These are phyloP conservation scores for Fusarium armeniacum DNA, from an alignment of 2,329 filamentous ascomycete species.

Conservation along the genomic window DNA sequence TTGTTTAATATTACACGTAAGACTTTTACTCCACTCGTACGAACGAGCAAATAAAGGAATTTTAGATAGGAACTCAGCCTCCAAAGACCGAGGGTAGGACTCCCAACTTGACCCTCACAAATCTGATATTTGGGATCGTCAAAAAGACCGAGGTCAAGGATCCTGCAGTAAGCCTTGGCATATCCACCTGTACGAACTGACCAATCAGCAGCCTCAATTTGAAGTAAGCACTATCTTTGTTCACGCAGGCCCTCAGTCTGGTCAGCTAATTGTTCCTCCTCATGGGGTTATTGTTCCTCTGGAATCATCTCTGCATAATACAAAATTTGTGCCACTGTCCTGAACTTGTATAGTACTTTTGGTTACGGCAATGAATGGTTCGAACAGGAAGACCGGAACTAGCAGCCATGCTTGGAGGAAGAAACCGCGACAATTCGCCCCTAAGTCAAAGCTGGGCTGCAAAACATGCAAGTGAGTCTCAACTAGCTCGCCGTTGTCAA, in stretches of 20 bases:
- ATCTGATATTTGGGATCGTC: background rate
- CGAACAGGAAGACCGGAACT: background rate
- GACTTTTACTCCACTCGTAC: background rate
- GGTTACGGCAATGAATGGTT: background rate
- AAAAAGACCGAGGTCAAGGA: background rate
- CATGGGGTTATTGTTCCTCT: background rate
- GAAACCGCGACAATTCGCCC: background rate
- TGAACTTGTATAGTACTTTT: background rate
- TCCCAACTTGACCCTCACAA: background rate
- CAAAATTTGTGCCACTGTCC: background rate
- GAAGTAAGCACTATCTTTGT: background rate
- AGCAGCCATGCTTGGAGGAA: conserved; percentile 1
- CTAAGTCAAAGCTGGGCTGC: conserved; percentile 1
- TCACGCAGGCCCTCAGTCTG: no score
- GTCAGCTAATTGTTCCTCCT: background rate
- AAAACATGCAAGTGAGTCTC: conserved; percentile 7
- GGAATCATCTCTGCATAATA: background rate
- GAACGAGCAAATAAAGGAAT: background rate
- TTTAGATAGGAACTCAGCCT: background rate
- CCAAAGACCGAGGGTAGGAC: background rate
- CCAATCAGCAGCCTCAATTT: background rate
- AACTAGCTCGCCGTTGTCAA: background rate
- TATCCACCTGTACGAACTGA: conserved; percentile 8
- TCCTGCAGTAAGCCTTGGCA: background rate
- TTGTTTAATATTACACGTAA: background rate